Conservation (phyloP, 495 filamentous ascomycete genomes). For the Hypoxylon cercidicola region DNA sequence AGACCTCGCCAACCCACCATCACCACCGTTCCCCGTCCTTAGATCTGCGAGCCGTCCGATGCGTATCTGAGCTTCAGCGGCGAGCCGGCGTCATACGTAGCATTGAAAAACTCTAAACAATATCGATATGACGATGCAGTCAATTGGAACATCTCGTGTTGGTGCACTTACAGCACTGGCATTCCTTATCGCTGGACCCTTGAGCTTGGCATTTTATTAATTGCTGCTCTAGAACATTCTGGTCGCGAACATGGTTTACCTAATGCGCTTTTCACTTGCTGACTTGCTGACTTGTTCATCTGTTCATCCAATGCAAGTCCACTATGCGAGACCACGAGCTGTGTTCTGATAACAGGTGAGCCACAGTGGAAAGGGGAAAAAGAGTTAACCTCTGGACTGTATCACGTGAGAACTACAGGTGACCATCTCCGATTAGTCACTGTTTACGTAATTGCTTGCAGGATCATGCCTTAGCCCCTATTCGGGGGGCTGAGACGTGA, state of each 20-base stretch:
- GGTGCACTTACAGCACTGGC: background rate
- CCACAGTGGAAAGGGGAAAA: too few species aligned
- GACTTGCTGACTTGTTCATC: too few species aligned
- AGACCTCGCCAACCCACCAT: slow-evolving; percentile 12
- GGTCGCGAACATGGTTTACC: background rate
- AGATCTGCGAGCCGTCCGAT: slow-evolving; percentile 31
- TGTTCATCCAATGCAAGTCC: too few species aligned
- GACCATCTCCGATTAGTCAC: too few species aligned
- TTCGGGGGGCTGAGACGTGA: too few species aligned
- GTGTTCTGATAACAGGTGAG: too few species aligned
- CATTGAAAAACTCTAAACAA: slow-evolving; percentile 16
- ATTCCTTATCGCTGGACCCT: background rate
- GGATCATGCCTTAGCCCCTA: too few species aligned
- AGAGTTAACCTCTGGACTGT: too few species aligned
- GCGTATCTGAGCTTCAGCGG: slow-evolving; percentile 8
- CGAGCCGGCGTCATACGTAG: slow-evolving; percentile 27
- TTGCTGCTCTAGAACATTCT: slow-evolving; percentile 13
- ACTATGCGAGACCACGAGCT: too few species aligned
- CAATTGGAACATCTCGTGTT: slow-evolving; percentile 5
- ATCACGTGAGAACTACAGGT: too few species aligned
- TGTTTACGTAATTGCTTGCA: too few species aligned
- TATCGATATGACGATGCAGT: slow-evolving; percentile 20
- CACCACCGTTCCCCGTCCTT: slow-evolving; percentile 21
- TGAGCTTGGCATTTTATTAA: slow-evolving; percentile 12
- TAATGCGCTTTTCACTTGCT: too few species aligned